phyloP scores from a whole-genome alignment of 2,329 filamentous ascomycete species.

The Pseudopyrenochaeta lycopersici region DNA sequence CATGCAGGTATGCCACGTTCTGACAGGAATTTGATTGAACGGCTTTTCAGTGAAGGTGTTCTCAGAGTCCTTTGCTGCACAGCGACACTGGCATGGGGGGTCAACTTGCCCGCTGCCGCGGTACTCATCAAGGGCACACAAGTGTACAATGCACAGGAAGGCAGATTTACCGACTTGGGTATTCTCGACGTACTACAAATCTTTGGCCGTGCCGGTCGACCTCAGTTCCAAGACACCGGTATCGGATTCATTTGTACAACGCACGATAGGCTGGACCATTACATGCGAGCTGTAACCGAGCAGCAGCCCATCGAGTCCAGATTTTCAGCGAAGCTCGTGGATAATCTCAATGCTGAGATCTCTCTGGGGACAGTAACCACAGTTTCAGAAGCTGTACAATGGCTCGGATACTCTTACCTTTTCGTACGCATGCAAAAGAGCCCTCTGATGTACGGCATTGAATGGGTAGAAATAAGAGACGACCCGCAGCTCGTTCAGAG shows the following conservation, averaged over 20 bases:
- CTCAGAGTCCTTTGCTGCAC: slow-evolving; percentile 98
- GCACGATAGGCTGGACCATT: slow-evolving; percentile 91
- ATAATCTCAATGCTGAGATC: slow-evolving; percentile 97
- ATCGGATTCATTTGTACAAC: slow-evolving; percentile 99
- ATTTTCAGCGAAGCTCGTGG: slow-evolving; percentile 91
- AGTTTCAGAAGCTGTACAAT: slow-evolving; percentile 90
- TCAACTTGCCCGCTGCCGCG: slow-evolving; percentile 95
- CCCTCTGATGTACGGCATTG: slow-evolving; percentile 91
- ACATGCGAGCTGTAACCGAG: slow-evolving; percentile 90
- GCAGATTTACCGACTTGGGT: slow-evolving; percentile 94
- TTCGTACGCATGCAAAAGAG: slow-evolving; percentile 97
- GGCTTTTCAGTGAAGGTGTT: slow-evolving; percentile 89
- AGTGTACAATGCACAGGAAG: slow-evolving; percentile 94
- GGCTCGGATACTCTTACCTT: slow-evolving; percentile 97
- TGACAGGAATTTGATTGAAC: slow-evolving; percentile 94
- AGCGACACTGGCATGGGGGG: slow-evolving; percentile 96
- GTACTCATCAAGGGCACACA: slow-evolving; percentile 99
- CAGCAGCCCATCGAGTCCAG: slow-evolving; percentile 98
- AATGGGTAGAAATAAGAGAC: slow-evolving; percentile 88
- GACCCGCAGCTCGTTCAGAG: slow-evolving; percentile 89
- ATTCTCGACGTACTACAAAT: slow-evolving; percentile 98
- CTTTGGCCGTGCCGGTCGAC: slow-evolving; percentile 96
- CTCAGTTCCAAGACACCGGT: slow-evolving; percentile 96
- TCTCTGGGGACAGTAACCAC: slow-evolving; percentile 94
- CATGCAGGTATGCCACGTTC: slow-evolving; percentile 96